Conservation (phyloP, 2,329 filamentous ascomycete genomes). For the Colletotrichum acutatum region DNA sequence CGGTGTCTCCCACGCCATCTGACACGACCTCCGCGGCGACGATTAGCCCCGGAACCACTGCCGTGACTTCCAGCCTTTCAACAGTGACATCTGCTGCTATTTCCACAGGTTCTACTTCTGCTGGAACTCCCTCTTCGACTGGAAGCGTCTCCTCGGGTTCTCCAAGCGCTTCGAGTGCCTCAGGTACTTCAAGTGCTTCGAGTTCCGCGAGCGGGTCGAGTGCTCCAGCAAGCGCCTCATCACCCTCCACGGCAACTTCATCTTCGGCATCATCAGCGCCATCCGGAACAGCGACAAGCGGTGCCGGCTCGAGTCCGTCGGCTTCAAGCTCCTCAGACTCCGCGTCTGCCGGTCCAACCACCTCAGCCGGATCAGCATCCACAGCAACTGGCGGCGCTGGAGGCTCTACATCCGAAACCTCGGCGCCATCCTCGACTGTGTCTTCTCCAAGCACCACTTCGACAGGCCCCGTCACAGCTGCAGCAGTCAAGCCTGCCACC, state of each 20-base stretch:
- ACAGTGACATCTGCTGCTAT: not conserved
- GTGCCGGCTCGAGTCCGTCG: not conserved
- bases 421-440: not conserved
- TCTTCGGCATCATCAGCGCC: not conserved
- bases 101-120: not conserved
- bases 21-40: not conserved
- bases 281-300: not conserved
- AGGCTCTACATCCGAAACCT: not conserved
- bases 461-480: constrained; percentile 1
- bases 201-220: not conserved
- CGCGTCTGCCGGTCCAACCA: not conserved
- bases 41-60: not conserved
- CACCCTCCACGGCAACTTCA: not conserved
- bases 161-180: not conserved
- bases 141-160: not conserved
- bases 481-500: not conserved
- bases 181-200: too few species aligned
- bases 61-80: not conserved
- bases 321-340: not conserved
- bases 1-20: not conserved
- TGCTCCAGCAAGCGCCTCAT: not conserved
- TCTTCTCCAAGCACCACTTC: constrained; percentile 3
- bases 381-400: not conserved
- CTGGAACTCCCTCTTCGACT: not conserved
- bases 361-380: not conserved